Evolutionary conservation across 768 basidiomycete genomes (phyloP).

Genomic region (Phanerodontia chrysosporium): DNA sequence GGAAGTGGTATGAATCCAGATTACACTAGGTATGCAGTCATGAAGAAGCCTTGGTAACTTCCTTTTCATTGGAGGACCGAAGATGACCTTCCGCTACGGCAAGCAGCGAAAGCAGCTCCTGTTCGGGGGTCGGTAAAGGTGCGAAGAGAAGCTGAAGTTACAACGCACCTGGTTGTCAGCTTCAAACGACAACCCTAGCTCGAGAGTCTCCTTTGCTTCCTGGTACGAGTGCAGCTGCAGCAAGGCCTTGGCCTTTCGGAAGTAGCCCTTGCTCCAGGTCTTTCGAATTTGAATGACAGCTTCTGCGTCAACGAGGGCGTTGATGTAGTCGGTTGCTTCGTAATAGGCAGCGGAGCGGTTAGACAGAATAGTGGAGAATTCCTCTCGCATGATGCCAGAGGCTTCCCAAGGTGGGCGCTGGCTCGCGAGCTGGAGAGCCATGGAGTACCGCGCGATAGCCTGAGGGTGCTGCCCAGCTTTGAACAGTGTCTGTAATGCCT

Average conservation of each 20-base stretch:
- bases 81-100: background rate
- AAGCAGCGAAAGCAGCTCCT: conserved; percentile 5
- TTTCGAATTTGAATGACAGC: conserved; percentile 80
- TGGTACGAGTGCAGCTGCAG: conserved; percentile 60
- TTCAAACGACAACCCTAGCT: conserved; percentile 84
- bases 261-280: conserved; percentile 94
- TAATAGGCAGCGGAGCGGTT: conserved; percentile 89
- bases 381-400: conserved; percentile 80
- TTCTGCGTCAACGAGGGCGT: conserved; percentile 86
- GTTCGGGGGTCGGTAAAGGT: too few species aligned
- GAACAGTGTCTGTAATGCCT: conserved; percentile 57
- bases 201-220: conserved; percentile 80
- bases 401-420: conserved; percentile 89
- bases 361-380: conserved; percentile 83
- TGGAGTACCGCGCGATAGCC: conserved; percentile 77
- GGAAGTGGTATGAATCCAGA: background rate
- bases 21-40: background rate
- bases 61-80: background rate
- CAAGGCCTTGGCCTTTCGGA: conserved; percentile 88
- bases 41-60: background rate
- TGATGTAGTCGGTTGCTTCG: conserved; percentile 69
- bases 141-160: background rate
- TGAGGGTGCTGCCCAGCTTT: conserved; percentile 65
- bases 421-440: conserved; percentile 70
- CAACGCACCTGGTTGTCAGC: conserved; percentile 52